phyloP scores from a whole-genome alignment of 2,329 filamentous ascomycete species.

The Leptographium wingfieldii region DNA sequence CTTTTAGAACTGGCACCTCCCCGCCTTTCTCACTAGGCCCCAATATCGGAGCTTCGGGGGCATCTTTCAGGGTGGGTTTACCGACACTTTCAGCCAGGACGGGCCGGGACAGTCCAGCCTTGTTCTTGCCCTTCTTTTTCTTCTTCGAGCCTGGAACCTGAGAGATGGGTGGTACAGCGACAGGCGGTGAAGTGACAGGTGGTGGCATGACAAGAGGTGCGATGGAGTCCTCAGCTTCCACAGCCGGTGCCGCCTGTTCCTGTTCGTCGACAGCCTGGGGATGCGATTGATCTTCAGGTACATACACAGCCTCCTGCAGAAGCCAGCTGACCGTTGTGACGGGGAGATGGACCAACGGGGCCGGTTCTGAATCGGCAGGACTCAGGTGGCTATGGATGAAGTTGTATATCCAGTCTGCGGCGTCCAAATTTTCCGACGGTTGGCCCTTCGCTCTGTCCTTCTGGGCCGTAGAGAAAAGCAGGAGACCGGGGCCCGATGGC shows the following conservation, averaged over 20 bases:
- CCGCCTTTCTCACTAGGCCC: neutral
- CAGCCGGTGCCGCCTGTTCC: neutral
- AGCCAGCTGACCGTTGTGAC: neutral
- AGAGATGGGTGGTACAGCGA: neutral
- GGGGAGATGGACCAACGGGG: neutral
- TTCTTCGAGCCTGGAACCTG: neutral
- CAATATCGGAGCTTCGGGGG: neutral
- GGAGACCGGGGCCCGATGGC: neutral
- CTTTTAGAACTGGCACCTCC: neutral
- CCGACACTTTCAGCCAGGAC: neutral
- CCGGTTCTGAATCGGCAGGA: neutral
- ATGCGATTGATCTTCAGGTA: neutral
- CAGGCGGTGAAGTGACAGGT: too few relatives aligned
- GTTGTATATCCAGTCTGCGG: conserved; percentile 1
- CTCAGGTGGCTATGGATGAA: neutral
- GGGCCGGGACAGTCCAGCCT: neutral
- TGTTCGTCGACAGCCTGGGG: neutral
- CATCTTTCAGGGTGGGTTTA: neutral
- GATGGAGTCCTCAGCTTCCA: neutral
- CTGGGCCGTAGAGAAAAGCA: neutral
- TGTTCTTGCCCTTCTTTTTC: neutral
- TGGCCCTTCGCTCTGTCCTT: neutral
- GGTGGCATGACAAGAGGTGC: neutral
- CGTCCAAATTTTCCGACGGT: neutral
- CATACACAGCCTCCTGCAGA: neutral